Conservation (phyloP, 2,329 filamentous ascomycete genomes). For the Calycina herbarum region DNA sequence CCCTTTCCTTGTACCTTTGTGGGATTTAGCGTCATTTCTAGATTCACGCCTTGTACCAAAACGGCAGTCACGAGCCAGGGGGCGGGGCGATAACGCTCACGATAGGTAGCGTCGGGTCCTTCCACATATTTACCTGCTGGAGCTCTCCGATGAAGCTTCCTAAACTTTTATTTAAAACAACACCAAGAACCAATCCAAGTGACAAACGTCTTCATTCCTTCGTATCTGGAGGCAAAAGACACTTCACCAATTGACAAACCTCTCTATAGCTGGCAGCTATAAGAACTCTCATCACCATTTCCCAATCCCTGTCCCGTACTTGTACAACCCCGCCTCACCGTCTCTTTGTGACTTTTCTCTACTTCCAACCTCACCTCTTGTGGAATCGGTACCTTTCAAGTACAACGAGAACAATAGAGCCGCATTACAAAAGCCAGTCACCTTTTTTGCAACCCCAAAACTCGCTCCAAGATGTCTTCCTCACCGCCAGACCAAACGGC, state of each 20-base stretch:
- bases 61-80: too few relatives aligned
- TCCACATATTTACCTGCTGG: neutral
- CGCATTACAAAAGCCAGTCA: constrained; percentile 2
- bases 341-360: constrained; percentile 11
- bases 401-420: neutral
- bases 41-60: neutral
- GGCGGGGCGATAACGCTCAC: neutral
- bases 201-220: neutral
- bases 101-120: neutral
- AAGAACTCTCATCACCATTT: neutral
- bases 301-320: neutral
- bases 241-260: neutral
- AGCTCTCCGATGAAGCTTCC: neutral
- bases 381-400: neutral
- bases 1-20: neutral
- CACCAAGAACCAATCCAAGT: neutral
- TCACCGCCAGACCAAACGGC: constrained; percentile 30
- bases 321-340: constrained; percentile 3
- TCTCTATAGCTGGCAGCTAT: neutral
- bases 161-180: neutral
- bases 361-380: constrained; percentile 8
- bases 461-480: constrained; percentile 28
- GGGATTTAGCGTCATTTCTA: neutral
- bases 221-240: neutral
- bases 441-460: neutral